Evolutionary conservation across 345 rosid species (phyloP).

Genomic region (Hypericum perforatum): DNA sequence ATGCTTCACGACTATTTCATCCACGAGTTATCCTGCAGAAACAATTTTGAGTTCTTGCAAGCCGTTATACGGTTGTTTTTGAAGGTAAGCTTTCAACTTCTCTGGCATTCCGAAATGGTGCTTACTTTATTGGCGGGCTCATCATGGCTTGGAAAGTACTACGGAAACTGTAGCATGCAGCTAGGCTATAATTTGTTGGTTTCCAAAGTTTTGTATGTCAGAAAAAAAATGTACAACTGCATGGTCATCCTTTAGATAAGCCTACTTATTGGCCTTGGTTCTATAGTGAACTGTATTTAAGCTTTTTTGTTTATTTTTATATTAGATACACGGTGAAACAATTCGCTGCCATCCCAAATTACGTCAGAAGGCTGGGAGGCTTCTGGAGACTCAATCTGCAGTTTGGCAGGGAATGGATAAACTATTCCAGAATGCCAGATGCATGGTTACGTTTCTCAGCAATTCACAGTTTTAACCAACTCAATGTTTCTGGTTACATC

Average conservation of each 20-base stretch:
- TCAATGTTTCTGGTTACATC: slow-evolving; percentile 14
- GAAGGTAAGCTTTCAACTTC: slow-evolving; percentile 44
- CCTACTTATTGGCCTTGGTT: too few species aligned
- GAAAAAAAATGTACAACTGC: too few species aligned
- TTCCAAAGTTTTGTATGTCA: too few species aligned
- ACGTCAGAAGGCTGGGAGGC: slow-evolving; percentile 63
- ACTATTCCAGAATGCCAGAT: slow-evolving; percentile 78
- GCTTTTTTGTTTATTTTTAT: background rate
- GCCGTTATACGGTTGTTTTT: slow-evolving; percentile 72
- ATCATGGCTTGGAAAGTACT: too few species aligned
- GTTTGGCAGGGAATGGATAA: slow-evolving; percentile 84
- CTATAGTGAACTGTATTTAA: background rate
- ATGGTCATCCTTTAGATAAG: too few species aligned
- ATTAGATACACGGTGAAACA: slow-evolving; percentile 87
- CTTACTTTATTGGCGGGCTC: background rate
- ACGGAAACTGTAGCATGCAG: too few species aligned
- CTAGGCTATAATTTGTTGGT: too few species aligned
- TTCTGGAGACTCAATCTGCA: slow-evolving; percentile 53
- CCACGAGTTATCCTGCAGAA: slow-evolving; percentile 53
- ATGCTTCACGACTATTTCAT: slow-evolving; percentile 74
- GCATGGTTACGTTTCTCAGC: slow-evolving; percentile 85
- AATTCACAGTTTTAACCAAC: slow-evolving; percentile 67
- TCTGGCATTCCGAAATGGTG: background rate
- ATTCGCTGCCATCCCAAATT: slow-evolving; percentile 48
- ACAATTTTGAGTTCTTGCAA: slow-evolving; percentile 85